These are phyloP conservation scores for Bretziella fagacearum DNA, from an alignment of 2,329 filamentous ascomycete genomes.

Conservation along the genomic window DNA sequence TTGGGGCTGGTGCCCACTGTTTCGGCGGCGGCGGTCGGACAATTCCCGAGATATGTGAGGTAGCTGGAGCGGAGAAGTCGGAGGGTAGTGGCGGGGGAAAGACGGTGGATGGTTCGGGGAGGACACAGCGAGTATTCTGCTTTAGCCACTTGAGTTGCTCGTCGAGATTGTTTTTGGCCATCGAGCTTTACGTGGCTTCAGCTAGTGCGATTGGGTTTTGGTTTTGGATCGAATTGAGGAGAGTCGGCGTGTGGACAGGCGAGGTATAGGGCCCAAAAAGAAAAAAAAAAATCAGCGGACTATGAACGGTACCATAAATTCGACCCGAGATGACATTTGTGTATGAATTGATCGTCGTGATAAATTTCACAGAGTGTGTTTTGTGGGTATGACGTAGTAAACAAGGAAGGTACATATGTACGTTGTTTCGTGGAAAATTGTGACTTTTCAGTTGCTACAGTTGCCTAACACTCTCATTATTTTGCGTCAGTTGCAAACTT, in stretches of 20 bases:
- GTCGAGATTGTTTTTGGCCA: constrained; percentile 45
- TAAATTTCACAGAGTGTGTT: too few species aligned
- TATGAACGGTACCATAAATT: not conserved
- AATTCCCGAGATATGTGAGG: constrained; percentile 7
- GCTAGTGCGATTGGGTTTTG: not conserved
- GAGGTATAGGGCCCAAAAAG: not conserved
- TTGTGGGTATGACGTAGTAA: too few species aligned
- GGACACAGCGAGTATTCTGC: constrained; percentile 28
- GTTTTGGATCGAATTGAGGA: not conserved
- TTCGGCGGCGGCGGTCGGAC: constrained; percentile 16
- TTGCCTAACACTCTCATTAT: not conserved
- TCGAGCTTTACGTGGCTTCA: constrained; percentile 23
- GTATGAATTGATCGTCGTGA: not conserved
- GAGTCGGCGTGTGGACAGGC: not conserved
- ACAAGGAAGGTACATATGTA: not conserved
- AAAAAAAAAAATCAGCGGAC: not conserved
- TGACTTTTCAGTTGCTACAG: not conserved
- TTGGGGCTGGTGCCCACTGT: constrained; percentile 18
- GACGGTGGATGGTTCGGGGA: constrained; percentile 25
- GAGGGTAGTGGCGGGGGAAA: constrained; percentile 21
- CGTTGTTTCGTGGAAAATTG: not conserved
- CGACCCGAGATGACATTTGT: not conserved
- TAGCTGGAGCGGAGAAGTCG: constrained; percentile 13
- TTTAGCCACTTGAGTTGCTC: constrained; percentile 42
- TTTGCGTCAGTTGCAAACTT: not conserved